Evolutionary conservation across 2,329 filamentous ascomycete genomes (phyloP).

Genomic region (Diaporthe ampelina): DNA sequence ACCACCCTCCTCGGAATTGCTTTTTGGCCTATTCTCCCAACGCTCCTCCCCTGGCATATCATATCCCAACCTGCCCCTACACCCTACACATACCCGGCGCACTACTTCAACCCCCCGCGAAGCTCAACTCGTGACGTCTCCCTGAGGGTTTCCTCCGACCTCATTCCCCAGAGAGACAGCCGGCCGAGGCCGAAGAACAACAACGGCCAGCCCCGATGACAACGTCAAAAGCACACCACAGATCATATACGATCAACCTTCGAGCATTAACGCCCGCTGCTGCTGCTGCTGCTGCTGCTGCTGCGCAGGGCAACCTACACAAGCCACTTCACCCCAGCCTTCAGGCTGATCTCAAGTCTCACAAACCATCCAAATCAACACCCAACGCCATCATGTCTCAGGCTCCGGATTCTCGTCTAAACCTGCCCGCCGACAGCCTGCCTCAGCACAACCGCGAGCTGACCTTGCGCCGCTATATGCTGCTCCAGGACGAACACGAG

Average conservation of each 20-base stretch:
- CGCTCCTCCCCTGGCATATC: not conserved
- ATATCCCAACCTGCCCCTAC: not conserved
- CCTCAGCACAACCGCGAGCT: constrained; percentile 58
- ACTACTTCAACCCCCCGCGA: not conserved
- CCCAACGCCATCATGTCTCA: constrained; percentile 40
- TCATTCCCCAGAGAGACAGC: not conserved
- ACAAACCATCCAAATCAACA: constrained; percentile 39
- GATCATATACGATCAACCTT: constrained; percentile 42
- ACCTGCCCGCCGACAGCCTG: constrained; percentile 35
- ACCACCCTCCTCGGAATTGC: not conserved
- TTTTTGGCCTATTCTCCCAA: not conserved
- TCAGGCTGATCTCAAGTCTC: constrained; percentile 27
- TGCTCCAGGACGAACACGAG: constrained; percentile 68
- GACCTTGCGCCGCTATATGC: constrained; percentile 67
- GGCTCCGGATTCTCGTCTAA: constrained; percentile 7
- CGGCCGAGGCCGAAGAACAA: constrained; percentile 25
- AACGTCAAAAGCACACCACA: constrained; percentile 38
- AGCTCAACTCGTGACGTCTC: not conserved
- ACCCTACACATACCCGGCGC: not conserved
- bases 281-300: not conserved
- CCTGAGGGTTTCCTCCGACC: not conserved
- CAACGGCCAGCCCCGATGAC: constrained; percentile 38
- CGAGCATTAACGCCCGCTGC: constrained; percentile 32
- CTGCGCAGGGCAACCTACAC: constrained; percentile 1
- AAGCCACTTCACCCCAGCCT: constrained; percentile 13